Conservation (phyloP, 2,329 filamentous ascomycete species). For the Neodidymelliopsis sp. region DNA sequence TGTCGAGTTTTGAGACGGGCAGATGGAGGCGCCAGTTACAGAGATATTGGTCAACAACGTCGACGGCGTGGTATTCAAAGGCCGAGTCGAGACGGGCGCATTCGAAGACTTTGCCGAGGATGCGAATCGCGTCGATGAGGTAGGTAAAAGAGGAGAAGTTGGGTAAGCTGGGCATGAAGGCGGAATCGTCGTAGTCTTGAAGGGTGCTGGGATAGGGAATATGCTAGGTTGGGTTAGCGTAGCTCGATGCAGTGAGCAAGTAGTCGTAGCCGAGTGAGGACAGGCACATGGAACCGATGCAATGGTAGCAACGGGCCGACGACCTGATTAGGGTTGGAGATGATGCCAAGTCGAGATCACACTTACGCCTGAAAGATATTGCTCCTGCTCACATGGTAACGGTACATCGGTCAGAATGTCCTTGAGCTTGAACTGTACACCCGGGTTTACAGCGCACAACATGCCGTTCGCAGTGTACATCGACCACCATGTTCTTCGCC, state of each 20-base stretch:
- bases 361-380: conserved; percentile 61
- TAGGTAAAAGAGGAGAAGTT: conserved; percentile 86
- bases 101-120: conserved; percentile 78
- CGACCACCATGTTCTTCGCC: conserved; percentile 92
- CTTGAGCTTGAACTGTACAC: conserved; percentile 74
- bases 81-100: conserved; percentile 43
- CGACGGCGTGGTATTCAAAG: conserved; percentile 56
- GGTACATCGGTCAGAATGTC: conserved; percentile 72
- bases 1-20: conserved; percentile 73
- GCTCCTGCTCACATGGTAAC: conserved; percentile 83
- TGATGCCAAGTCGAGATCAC: conserved; percentile 7
- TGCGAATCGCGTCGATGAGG: conserved; percentile 80
- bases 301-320: conserved; percentile 4
- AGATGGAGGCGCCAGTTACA: conserved; percentile 83
- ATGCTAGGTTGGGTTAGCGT: conserved; percentile 30
- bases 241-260: neutral
- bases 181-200: conserved; percentile 79
- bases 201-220: conserved; percentile 59
- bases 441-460: conserved; percentile 79
- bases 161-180: conserved; percentile 71
- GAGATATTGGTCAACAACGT: conserved; percentile 66
- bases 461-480: conserved; percentile 83
- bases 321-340: conserved; percentile 17
- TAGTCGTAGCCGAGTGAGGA: neutral
- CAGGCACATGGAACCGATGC: neutral